phyloP scores from a whole-genome alignment of 768 basidiomycete genomes.

The Tephrocybe sp. region DNA sequence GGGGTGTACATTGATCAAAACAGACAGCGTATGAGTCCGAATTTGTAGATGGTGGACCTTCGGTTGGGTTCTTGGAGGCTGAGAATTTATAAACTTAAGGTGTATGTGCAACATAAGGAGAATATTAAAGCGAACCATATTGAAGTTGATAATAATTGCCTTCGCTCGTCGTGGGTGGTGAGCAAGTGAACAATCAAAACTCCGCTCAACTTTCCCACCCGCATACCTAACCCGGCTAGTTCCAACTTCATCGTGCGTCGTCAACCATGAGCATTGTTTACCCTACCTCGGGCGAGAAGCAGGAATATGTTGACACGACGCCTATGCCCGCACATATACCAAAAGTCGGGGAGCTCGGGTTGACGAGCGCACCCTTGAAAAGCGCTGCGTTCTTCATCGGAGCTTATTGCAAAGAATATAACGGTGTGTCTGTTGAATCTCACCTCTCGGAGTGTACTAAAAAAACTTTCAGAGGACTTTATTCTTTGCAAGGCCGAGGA shows the following conservation, averaged over 20 bases:
- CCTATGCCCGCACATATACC: slow-evolving; percentile 65
- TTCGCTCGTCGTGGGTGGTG: slow-evolving; percentile 6
- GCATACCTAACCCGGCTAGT: slow-evolving; percentile 20
- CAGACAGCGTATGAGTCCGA: slow-evolving; percentile 70
- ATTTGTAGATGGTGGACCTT: slow-evolving; percentile 68
- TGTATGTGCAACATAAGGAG: neutral
- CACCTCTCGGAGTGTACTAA: neutral
- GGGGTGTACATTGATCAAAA: slow-evolving; percentile 56
- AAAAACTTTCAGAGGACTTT: slow-evolving; percentile 31
- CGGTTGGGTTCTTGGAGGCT: slow-evolving; percentile 53
- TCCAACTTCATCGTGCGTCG: slow-evolving; percentile 11
- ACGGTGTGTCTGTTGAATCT: slow-evolving; percentile 57
- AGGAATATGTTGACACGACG: slow-evolving; percentile 60
- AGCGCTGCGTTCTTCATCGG: slow-evolving; percentile 97
- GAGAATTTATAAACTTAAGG: neutral
- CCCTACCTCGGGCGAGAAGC: slow-evolving; percentile 41
- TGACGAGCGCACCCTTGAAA: slow-evolving; percentile 91
- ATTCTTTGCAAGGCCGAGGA: slow-evolving; percentile 98
- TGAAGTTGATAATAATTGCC: slow-evolving; percentile 1
- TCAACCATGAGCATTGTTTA: slow-evolving; percentile 53
- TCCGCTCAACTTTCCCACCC: slow-evolving; percentile 24
- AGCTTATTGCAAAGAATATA: slow-evolving; percentile 92
- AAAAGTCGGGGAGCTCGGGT: slow-evolving; percentile 84
- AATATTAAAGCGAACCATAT: slow-evolving; percentile 19
- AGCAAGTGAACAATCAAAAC: slow-evolving; percentile 19